These are phyloP conservation scores for Primulina huaijiensis DNA, from an alignment of 257 asterid genomes.

Conservation along the genomic window DNA sequence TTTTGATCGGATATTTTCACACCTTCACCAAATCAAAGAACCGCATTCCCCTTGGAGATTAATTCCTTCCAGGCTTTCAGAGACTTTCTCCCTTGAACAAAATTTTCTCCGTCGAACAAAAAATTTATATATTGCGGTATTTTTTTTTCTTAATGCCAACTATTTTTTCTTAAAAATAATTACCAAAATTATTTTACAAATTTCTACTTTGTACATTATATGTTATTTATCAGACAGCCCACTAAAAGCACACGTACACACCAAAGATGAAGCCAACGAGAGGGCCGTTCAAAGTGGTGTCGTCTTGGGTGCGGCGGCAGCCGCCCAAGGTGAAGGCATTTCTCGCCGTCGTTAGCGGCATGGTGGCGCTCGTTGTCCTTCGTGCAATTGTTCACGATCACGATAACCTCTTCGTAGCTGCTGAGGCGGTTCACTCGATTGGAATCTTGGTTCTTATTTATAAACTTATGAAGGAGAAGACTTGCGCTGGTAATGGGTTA, in stretches of 20 bases:
- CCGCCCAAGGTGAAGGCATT: conserved; percentile 93
- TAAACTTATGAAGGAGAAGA: conserved; percentile 86
- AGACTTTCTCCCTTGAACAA: too few relatives aligned
- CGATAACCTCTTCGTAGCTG: conserved; percentile 87
- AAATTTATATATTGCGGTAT: too few relatives aligned
- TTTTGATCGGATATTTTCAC: neutral
- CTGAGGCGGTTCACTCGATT: conserved; percentile 87
- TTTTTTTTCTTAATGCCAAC: too few relatives aligned
- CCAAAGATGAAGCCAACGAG: conserved; percentile 56
- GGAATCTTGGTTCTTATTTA: conserved; percentile 85
- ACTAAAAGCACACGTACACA: neutral
- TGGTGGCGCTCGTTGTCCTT: conserved; percentile 79
- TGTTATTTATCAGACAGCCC: neutral
- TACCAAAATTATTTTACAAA: too few relatives aligned
- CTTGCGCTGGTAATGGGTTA: conserved; percentile 73
- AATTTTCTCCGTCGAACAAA: too few relatives aligned
- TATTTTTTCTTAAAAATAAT: too few relatives aligned
- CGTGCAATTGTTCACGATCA: conserved; percentile 95
- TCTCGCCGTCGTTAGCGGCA: conserved; percentile 73
- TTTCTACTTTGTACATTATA: neutral
- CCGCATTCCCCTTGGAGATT: too few relatives aligned
- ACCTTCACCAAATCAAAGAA: neutral
- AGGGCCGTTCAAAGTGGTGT: conserved; percentile 74
- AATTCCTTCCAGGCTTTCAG: neutral
- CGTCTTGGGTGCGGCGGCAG: conserved; percentile 84